Base-by-base conservation (phyloP, 805 yeast species). In the Lachancea lanzarotensis region DNA sequence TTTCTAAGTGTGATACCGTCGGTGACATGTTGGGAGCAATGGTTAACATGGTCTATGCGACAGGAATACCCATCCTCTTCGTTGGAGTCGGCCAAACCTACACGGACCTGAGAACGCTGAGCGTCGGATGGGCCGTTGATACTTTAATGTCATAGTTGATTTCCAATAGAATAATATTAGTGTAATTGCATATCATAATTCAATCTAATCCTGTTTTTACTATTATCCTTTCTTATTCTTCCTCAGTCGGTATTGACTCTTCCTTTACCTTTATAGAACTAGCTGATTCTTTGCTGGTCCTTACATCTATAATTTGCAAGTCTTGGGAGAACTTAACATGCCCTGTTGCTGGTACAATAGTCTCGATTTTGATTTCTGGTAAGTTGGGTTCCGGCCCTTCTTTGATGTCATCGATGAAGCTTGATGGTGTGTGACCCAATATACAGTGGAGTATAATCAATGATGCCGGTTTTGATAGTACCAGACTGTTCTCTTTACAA, bases 81-180 rank as follows among this genome's bases (percentile, higher is more conserved):
- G 93, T 91, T 43, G 98, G 98, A 30, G 88, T 90, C 2, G 98
- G 98, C 11, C 98, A 91, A 69, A 91, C 95, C 2, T 91, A 91
- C 58, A 91, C 98, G 0, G 98, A 91, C 65, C 72, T 91, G 49
- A 79, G 96, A 64, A 83, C 95, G 11, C 69, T 91, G 53, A 84
- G 91, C 59, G 95, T 91, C 9, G 88, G 83, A 47, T 83, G 95
- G 84, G 96, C 96, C 0, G 98, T 93, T 16, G 80, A 82, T 49
- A 79, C 84, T 72, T 71, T 91, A 53, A 81, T 88, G 81, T 71
- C 79, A 27, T 84, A 62, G 62, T 13, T 30, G 16, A 38, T 26
- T 19, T 17, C 15, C 25, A 27, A 18, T 30, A 30, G 20, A 40
- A 5, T 20, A 35, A 22, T 17, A 3, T 13, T 18, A 40, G 18